Conservation (phyloP, 2,329 filamentous ascomycete genomes). For the Alternaria conjuncta region DNA sequence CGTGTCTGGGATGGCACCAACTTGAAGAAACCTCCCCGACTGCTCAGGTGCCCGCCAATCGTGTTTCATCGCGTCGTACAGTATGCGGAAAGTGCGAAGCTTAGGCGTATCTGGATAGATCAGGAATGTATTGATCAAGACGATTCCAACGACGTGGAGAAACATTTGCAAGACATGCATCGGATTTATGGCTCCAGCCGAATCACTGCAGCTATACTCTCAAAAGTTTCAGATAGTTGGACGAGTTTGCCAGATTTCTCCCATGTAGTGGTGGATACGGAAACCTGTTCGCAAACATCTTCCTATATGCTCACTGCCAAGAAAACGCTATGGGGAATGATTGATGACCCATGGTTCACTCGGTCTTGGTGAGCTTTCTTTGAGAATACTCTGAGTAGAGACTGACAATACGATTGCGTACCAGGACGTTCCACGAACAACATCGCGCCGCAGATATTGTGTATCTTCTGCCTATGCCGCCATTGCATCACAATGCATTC, state of each 20-base stretch:
- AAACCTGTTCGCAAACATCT: too few species aligned
- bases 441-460: not conserved
- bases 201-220: not conserved
- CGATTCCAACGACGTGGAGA: not conserved
- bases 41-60: not conserved
- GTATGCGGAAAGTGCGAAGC: not conserved
- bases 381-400: accelerated
- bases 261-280: too few species aligned
- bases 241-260: too few species aligned
- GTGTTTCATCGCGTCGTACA: not conserved
- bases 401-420: not conserved
- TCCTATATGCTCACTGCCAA: too few species aligned
- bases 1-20: not conserved
- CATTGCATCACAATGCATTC: too few species aligned
- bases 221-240: not conserved
- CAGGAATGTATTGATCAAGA: not conserved
- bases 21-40: accelerated
- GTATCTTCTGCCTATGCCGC: not conserved
- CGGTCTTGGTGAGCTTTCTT: not conserved
- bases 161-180: not conserved
- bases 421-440: not conserved
- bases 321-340: accelerated
- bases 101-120: not conserved
- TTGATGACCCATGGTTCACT: not conserved
- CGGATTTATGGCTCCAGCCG: not conserved